Base-by-base conservation (phyloP, 768 basidiomycete genomes). In the Pleurotus ostreatus region DNA sequence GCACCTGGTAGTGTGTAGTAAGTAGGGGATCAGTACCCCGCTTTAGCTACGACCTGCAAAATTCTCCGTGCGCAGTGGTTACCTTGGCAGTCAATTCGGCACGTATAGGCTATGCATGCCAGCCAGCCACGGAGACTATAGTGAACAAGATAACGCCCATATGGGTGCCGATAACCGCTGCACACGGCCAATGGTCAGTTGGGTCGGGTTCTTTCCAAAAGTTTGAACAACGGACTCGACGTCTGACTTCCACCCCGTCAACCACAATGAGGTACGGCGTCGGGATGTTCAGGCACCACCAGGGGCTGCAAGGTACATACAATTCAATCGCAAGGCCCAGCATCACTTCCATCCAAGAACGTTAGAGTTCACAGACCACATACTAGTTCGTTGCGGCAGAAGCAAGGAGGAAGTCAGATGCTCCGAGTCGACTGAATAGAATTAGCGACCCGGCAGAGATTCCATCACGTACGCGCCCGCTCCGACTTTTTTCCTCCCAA, bases 401-500 rank as follows among this genome's bases (percentile, higher is more conserved):
- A 48, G 16, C 30, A 34, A 34, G 30, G 30, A 34, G 30, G 30
- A 34, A 34, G 30, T 34, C 30, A 34, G 30, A 34, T 34, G 8
- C 11, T 34, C 30, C 30, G 30, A 34, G 30, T 34, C 30, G 30
- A 34, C 30, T 34, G 30, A 34, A 34, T 34, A 34, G 30, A 34
- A 34, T 34, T 34, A 34, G 11, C 30, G 30, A 34, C 2, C 30
- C 30, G 30, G 11, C 30, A 34, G 30, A 11, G 30, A 34, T 34
- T 34, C 30, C 30, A 34, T 34, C 30, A 34, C 11, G 30, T 11
- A n/a, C 15, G 25, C 38, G 15, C 15, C 13, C 22, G 26, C 38
- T 49, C 48, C 48, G 48, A 49, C 34, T 9, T 49, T 49, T 49
- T 16, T 49, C 48, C 48, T 34, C 48, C 12, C 15, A 37, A n/a